Base-by-base conservation (phyloP, 495 filamentous ascomycete genomes). In the Xanthoparmelia taractica region DNA sequence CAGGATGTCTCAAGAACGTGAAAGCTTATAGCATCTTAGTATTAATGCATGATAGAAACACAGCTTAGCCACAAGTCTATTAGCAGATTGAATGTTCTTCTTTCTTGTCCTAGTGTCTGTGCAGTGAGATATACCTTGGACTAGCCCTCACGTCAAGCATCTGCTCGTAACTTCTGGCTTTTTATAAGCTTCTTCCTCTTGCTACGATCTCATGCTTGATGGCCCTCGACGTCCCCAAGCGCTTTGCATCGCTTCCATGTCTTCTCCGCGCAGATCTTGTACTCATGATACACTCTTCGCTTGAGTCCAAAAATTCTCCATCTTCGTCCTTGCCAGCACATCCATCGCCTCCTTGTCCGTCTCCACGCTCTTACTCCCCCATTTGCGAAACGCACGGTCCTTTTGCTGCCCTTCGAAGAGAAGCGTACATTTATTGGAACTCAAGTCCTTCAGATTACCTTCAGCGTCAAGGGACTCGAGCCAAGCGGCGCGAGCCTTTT, bases 281-380 rank as follows among this genome's bases (percentile, higher is more conserved):
- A 27, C 48, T 70, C 70, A 75, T 65, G 80, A 78, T 57, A 77
- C 70, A 64, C 80, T 87, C 83, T 96, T 97, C 4, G 92, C 94
- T 71, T 92, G 77, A n/a, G 86, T 87, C 94, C 94, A 99, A 69
- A 97, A 92, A 68, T 85, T 95, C 72, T 97, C 94, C 84, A 97
- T 87, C 77, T 96, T 97, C 10, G 82, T 81, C 66, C 88, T 83
- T 5, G 83, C 75, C 66, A 99, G 73, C 40, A 85, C 81, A 65
- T 96, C 90, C 75, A 88, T 88, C 11, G 94, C 94, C 69, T 91
- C 85, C 31, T 83, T 83, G 73, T 99, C 94, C 12, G 87, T 92
- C 74, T 96, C 95, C 72, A 90, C 95, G 10, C 91, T 81, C 73
- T 88, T 88, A 48, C 82, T 87, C 11, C 86, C 86, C 88, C 92